Evolutionary conservation across 805 yeast genomes (phyloP).

Genomic region (Blastobotrys muscicola): DNA sequence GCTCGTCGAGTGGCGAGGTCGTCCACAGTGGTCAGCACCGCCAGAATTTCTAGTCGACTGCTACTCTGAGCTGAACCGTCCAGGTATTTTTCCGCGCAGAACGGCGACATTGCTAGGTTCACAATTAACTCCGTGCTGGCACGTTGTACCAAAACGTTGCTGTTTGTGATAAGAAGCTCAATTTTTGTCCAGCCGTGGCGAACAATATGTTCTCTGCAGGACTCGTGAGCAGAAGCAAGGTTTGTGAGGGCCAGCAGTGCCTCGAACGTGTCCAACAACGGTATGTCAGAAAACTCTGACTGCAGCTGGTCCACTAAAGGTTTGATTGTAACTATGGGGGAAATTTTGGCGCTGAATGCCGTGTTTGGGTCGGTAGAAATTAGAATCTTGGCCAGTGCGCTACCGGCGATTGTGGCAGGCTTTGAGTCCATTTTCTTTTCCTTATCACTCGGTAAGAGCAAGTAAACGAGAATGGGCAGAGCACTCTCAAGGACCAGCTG

Average conservation of each 20-base stretch:
- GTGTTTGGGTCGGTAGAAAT: conserved; percentile 28
- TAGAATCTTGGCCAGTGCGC: conserved; percentile 28
- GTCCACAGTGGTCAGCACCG: conserved; percentile 25
- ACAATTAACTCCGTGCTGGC: conserved; percentile 56
- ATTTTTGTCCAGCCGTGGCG: conserved; percentile 39
- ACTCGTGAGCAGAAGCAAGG: conserved; percentile 40
- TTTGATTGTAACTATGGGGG: conserved; percentile 23
- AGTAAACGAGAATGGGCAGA: conserved; percentile 23
- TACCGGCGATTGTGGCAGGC: conserved; percentile 16
- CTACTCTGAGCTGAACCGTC: conserved; percentile 23
- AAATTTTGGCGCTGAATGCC: conserved; percentile 26
- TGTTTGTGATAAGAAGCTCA: conserved; percentile 36
- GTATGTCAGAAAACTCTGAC: conserved; percentile 16
- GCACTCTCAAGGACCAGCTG: conserved; percentile 29
- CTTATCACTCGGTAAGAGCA: conserved; percentile 15
- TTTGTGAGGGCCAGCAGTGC: conserved; percentile 60
- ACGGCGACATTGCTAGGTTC: conserved; percentile 40
- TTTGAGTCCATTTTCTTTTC: conserved; percentile 7
- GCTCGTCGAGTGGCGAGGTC: conserved; percentile 28
- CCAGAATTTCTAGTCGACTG: conserved; percentile 23
- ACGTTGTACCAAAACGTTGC: conserved; percentile 42
- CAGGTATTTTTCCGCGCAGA: conserved; percentile 29
- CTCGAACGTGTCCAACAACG: conserved; percentile 38
- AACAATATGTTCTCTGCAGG: conserved; percentile 32
- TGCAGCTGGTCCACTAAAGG: conserved; percentile 25